Base-by-base conservation (phyloP, 345 rosid genomes). In the Odontarrhena argentea region DNA sequence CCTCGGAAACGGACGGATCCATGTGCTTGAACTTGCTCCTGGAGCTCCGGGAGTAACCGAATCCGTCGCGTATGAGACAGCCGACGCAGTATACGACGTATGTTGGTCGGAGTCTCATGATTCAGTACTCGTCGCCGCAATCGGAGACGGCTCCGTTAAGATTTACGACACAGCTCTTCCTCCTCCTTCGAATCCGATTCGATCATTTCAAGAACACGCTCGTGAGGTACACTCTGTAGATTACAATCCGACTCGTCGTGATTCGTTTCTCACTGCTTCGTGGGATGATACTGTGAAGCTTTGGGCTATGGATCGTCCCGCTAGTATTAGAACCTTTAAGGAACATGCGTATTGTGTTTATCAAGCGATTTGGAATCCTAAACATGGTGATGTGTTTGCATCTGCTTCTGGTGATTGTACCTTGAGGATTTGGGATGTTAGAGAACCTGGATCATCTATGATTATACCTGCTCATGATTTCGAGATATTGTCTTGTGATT, bases 101-200 rank as follows among this genome's bases (percentile, higher is more conserved):
- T 82, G 88, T 2, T 94, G 96, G 99, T 91, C 99, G 0, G 97
- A 94, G 43, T 94, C 99, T 11, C 97, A 91, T 65, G 99, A 94
- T 34, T 91, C 96, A 9, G 85, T 91, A 58, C 79, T 94, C 51
- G 69, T 91, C 36, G 93, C 97, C 32, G 97, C 89, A 2, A 48
- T 79, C 34, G 92, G 88, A 3, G 99, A 94, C 52, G 96, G 97
- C 55, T 91, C 97, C 57, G 82, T 94, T 54, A 91, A 94, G 80
- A 71, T 94, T 61, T 88, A 82, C 83, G 96, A 91, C 70, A 76
- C 83, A n/a, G 63, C 86, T 47, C 85, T 91, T 18, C 88, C 96
- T 9, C 91, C 96, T 0, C 68, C 85, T 0, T 74, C 85, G 8
- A 91, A 91, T 45, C 97, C 97, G 9, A 74, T 91, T 49, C 79